Evolutionary conservation across 2,329 filamentous ascomycete species (phyloP), one percentile per base, ranked within the genome.

Genomic region (Pseudocercospora eumusae): DNA sequence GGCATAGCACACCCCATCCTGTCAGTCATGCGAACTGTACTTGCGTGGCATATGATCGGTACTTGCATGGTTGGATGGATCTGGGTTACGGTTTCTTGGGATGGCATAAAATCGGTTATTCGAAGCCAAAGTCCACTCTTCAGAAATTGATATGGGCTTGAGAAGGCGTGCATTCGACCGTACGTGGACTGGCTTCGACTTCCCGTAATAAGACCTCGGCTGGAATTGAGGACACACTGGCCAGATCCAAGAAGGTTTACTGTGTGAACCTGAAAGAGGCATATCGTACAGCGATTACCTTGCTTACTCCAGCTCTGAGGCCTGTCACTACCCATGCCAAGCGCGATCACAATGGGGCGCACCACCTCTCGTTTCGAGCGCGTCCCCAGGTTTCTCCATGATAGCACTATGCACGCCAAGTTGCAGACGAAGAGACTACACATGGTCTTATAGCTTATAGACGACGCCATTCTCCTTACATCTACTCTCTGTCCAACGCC

Each of bases 31-130:
- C 31, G n/a, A 36, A 10, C 18, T 20, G 27, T 23, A 23, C n/a
- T 54, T 20, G 52, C 10, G 27, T 28, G 52, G 52, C 52, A 54
- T 54, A 18, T 54, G 52, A 40, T 54, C 28, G 52, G 52, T 36
- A 23, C 21, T 36, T 54, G 20, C 52, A 20, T 54, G 28, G n/a
- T 54, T 54, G 52, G 28, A 36, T 54, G 52, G 28, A 54, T 18
- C 13, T 54, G 15, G 18, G 18, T 54, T 36, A 54, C 21, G 28
- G 9, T 40, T 54, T 40, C 28, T n/a, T 23, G 13, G 52, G 52
- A 25, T 27, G 18, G n/a, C 21, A 18, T n/a, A 40, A 40, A 6
- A 5, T n/a, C 36, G 36, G n/a, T 40, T n/a, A 15, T 40, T 18
- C 36, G 8, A 40, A 8, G 13, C 36, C 36, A 2, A 18, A 40